Evolutionary conservation across 148 eudicot genomes (phyloP), one percentile per base, ranked within the genome.

Genomic region (Camellia granthamiana): DNA sequence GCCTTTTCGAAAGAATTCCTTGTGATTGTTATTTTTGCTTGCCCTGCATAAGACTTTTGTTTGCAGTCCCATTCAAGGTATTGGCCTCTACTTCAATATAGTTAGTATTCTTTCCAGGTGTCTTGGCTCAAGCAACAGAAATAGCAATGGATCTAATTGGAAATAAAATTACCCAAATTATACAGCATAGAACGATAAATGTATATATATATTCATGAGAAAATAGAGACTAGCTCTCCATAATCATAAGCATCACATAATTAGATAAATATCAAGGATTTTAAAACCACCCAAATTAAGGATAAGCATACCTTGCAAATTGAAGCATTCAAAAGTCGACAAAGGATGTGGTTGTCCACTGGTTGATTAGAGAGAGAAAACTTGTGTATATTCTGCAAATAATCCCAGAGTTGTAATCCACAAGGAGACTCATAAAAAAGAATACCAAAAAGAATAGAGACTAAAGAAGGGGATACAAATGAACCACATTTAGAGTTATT

Each of bases 321-420:
- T 43, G 93, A 88, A 88, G 97, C 93, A 79, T 92, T 83, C 81
- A 83, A 85, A 82, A 95, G 84, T 64, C 75, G 84, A 79, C 23
- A 83, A 42, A 83, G 75, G 72, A 72, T 84, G 81, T 77, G 69
- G 54, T 86, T 79, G 74, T 78, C 86, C 77, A 49, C 58, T 41
- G 80, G 81, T 80, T 88, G 88, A 90, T 87, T 85, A 70, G 77
- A 61, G 69, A 84, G 77, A 81, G 90, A 82, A 78, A 91, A 76
- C 60, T 79, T 79, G 81, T 90, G 93, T 89, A 93, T 88, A 80
- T 91, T 89, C 99, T 95, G 79, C 74, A 49, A 78, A 80, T 65
- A 42, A 80, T 49, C 44, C 59, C 64, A n/a, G 18, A 19, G 77
- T 70, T 82, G 63, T 80, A 30, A 79, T 47, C 59, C 72, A 79